phyloP scores from a whole-genome alignment of 441 rosid genomes.

The Pelargonium myrrhifolium region DNA sequence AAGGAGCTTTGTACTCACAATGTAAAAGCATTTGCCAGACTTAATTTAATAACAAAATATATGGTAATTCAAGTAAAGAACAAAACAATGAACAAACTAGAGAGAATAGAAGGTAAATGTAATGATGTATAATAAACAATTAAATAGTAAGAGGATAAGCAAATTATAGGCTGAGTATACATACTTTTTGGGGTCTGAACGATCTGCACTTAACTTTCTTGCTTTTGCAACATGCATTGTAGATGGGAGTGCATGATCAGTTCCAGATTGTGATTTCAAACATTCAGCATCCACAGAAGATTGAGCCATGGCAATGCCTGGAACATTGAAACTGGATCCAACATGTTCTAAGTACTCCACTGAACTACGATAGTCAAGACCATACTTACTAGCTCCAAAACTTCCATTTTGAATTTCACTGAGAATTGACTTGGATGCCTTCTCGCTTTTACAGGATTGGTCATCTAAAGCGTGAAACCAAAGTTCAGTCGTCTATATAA shows the following conservation, averaged over 20 bases:
- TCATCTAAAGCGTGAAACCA: constrained; percentile 10
- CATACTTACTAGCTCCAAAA: constrained; percentile 30
- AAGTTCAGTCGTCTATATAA: not conserved
- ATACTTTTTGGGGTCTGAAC: constrained; percentile 39
- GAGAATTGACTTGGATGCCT: constrained; percentile 35
- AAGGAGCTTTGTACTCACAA: not conserved
- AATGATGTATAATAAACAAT: not conserved
- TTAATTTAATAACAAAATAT: not conserved
- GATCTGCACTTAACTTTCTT: constrained; percentile 32
- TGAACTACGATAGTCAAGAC: constrained; percentile 33
- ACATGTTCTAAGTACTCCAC: constrained; percentile 43
- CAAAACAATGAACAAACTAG: not conserved
- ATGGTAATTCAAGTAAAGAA: not conserved
- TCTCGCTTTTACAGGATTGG: constrained; percentile 34
- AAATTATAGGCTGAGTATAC: constrained; percentile 6
- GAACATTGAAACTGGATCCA: constrained; percentile 43
- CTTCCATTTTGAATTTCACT: constrained; percentile 37
- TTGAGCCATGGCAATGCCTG: constrained; percentile 52
- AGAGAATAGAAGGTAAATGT: not conserved
- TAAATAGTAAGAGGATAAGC: not conserved
- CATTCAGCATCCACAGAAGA: constrained; percentile 39
- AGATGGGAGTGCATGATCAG: constrained; percentile 28
- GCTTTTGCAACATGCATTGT: constrained; percentile 22
- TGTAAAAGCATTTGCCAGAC: no score
- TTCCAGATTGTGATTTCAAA: constrained; percentile 29